These are phyloP conservation scores for Westerdykella sp. DNA, from an alignment of 2,329 filamentous ascomycete species.

Conservation along the genomic window DNA sequence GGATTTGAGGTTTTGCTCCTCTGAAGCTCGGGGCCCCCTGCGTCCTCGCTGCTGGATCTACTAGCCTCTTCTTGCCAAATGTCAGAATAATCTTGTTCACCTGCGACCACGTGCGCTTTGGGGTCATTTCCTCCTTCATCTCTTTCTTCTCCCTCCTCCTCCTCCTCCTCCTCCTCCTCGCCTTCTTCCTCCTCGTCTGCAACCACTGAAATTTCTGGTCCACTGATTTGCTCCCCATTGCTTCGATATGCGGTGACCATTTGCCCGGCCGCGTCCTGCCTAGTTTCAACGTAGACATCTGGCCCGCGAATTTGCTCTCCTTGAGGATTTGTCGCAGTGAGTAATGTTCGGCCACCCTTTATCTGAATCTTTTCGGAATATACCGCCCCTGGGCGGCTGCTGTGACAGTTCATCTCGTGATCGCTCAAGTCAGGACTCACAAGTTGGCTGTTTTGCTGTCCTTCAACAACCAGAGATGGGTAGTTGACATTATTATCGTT, in stretches of 20 bases:
- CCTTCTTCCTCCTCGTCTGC: slow-evolving; percentile 9
- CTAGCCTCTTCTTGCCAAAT: slow-evolving; percentile 47
- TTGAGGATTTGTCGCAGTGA: slow-evolving; percentile 6
- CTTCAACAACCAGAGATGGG: slow-evolving; percentile 13
- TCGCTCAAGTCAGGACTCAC: slow-evolving; percentile 24
- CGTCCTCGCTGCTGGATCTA: slow-evolving; percentile 17
- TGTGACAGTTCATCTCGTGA: slow-evolving; percentile 31
- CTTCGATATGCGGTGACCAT: slow-evolving; percentile 5
- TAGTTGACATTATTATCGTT: slow-evolving; percentile 21
- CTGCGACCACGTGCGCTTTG: slow-evolving; percentile 7
- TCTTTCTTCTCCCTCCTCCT: no score
- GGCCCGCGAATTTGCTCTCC: slow-evolving; percentile 6
- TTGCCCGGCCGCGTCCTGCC: neutral
- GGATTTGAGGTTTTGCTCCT: no score
- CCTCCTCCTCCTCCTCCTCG: slow-evolving; percentile 7
- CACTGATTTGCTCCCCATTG: slow-evolving; percentile 6
- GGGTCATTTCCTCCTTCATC: no score
- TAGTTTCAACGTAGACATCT: slow-evolving; percentile 10
- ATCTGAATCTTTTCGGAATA: slow-evolving; percentile 8
- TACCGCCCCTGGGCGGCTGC: slow-evolving; percentile 11
- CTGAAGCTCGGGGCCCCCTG: no score
- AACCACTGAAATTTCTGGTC: slow-evolving; percentile 13
- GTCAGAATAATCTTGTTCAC: slow-evolving; percentile 29
- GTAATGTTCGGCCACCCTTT: slow-evolving; percentile 1
- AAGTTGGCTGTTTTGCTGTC: slow-evolving; percentile 15